These are phyloP conservation scores for Dentipellis sp. DNA, from an alignment of 768 basidiomycete genomes.

Conservation along the genomic window DNA sequence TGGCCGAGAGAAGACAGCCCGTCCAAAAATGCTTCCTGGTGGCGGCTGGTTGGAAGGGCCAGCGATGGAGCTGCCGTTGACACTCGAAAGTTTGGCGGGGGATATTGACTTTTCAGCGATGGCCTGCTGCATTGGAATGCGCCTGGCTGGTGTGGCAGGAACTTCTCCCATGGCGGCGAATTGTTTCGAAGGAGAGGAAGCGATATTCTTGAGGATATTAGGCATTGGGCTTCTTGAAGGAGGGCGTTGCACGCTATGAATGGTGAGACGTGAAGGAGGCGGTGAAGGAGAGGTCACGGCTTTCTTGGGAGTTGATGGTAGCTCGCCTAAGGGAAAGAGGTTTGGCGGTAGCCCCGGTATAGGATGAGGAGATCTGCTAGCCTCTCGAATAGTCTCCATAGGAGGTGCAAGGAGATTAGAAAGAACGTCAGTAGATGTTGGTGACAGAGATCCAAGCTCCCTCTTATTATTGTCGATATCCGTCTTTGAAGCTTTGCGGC, in stretches of 20 bases:
- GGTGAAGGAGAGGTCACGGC: neutral
- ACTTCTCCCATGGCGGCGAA: slow-evolving; percentile 5
- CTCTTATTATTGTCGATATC: slow-evolving; percentile 13
- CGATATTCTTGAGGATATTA: slow-evolving; percentile 1
- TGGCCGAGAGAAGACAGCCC: slow-evolving; percentile 11
- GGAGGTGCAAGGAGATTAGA: slow-evolving; percentile 1
- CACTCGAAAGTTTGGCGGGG: neutral
- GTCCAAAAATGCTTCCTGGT: slow-evolving; percentile 4
- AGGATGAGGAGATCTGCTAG: too few species aligned
- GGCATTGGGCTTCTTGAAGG: slow-evolving; percentile 12
- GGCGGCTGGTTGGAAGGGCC: neutral
- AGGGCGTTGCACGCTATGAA: slow-evolving; percentile 10
- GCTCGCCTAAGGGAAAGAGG: neutral
- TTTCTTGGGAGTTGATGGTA: slow-evolving; percentile 6
- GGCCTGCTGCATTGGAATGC: slow-evolving; percentile 12
- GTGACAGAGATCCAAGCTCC: slow-evolving; percentile 51
- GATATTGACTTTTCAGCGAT: slow-evolving; percentile 6
- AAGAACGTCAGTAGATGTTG: slow-evolving; percentile 38
- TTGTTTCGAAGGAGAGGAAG: slow-evolving; percentile 10
- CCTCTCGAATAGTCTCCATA: too few species aligned
- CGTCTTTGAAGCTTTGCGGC: neutral
- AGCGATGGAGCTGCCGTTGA: neutral
- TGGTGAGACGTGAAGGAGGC: neutral
- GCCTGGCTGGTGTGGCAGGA: slow-evolving; percentile 11
- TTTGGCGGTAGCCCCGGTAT: too few species aligned